Base-by-base conservation (phyloP, 2,329 filamentous ascomycete species). In the Aspergillus luchuensis region DNA sequence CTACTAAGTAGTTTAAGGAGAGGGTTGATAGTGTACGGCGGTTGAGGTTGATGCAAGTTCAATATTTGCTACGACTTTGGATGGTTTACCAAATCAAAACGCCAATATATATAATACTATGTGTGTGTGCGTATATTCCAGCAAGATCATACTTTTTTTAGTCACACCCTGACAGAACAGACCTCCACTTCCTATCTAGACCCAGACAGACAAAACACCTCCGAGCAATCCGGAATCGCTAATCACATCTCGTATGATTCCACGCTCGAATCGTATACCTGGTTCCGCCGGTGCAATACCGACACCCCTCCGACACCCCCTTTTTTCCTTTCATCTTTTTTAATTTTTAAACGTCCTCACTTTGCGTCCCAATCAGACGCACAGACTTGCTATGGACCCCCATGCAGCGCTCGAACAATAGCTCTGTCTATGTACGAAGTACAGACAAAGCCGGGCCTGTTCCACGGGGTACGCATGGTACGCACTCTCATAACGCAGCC, bases 351-450 rank as follows among this genome's bases (percentile, higher is more conserved):
- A 28, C 25, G 25, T 21, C n/a, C 41, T 23, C 41, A 10, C 5
- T 21, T 45, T 45, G 41, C 41, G 19, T 47, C 51, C 56, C 59
- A 52, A 55, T 57, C 53, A 25, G 33, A 36, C 52, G 57, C 60
- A 62, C 60, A 59, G 60, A 62, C 60, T 51, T 21, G 23, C 33
- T 21, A 47, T 43, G 50, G 41, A 60, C 10, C 53, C 55, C 38
- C 43, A 43, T 43, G 58, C 54, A 41, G 28, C 25, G n/a, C 53
- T 47, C 39, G 30, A 56, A 36, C 53, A 56, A 56, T 55, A 56
- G 53, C 39, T 45, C 53, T 49, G 48, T 47, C 45, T 21, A 38
- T 19, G 36, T 45, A 60, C 39, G n/a, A 19, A 43, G n/a, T 10
- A 43, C 49, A 52, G 50, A 50, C 50, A 58, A 28, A 43, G 45